Percentiles rank a stretch among this genome's conserved stretches.
Conservation (phyloP, 805 yeast species). For the Saturnispora sekii region DNA sequence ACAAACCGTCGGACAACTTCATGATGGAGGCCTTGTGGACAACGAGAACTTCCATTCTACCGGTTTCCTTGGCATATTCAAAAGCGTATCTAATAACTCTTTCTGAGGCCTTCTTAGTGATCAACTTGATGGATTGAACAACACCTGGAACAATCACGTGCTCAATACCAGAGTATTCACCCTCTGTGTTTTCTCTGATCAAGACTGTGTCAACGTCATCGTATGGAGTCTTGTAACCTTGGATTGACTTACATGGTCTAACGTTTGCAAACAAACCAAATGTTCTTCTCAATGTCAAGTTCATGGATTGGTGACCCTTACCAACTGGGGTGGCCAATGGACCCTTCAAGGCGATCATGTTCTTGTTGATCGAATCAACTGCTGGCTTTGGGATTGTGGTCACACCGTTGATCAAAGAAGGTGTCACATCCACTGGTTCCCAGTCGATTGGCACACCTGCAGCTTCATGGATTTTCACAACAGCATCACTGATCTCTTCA, state of each 20-base stretch:
- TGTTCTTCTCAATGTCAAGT: constrained; percentile 94
- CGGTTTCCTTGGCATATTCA: constrained; percentile 86
- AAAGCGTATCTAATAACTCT: constrained; percentile 95
- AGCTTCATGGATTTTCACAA: constrained; percentile 84
- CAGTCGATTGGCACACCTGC: constrained; percentile 94
- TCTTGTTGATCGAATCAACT: constrained; percentile 83
- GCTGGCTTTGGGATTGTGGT: constrained; percentile 91
- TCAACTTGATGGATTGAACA: constrained; percentile 94
- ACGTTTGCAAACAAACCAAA: constrained; percentile 95
- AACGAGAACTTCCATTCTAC: constrained; percentile 81
- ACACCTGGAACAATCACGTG: constrained; percentile 98
- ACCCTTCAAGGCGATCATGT: constrained; percentile 94
- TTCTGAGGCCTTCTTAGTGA: constrained; percentile 93
- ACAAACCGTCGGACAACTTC: constrained; percentile 97
- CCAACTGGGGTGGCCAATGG: constrained; percentile 98
- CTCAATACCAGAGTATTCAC: constrained; percentile 99
- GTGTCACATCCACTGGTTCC: constrained; percentile 96
- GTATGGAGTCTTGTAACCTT: constrained; percentile 89
- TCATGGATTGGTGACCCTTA: constrained; percentile 96
- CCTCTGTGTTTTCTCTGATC: constrained; percentile 98
- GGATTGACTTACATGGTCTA: constrained; percentile 90
- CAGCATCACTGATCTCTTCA: constrained; percentile 88
- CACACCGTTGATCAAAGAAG: constrained; percentile 81
- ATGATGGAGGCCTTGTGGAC: constrained; percentile 98
- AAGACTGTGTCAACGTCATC: constrained; percentile 85